Evolutionary conservation across 164 flowering plant genomes (phyloP), one percentile per base, ranked within the genome.

Genomic region (Kalanchoe fedtschenkoi): DNA sequence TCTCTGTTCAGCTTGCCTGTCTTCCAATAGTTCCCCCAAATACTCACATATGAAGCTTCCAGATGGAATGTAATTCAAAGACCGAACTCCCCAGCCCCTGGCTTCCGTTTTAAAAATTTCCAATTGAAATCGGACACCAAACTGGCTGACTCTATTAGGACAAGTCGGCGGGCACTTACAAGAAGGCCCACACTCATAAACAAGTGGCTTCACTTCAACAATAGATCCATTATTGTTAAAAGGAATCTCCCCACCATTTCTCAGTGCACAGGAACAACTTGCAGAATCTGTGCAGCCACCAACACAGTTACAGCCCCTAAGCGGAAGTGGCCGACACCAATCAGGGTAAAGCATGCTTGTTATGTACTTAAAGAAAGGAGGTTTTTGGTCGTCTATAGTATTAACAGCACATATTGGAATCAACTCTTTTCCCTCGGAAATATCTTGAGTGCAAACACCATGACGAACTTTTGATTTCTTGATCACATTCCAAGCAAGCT

Each of bases 41-140:
- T 91, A 91, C 74, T 91, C 95, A 41, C 98, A 91, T 59, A 91
- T 78, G 58, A 91, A 91, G 63, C 88, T 87, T 71, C 98, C 98
- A 5, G 91, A 89, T 21, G 88, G 79, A 17, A 91, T 87, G 5
- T 85, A 87, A 66, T 77, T 75, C 1, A 83, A 58, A 21, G 89
- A 83, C 72, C 96, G 76, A 60, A 91, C 86, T 22, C 96, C 98
- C 98, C 98, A 91, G 6, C 96, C 98, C 67, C 80, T 84, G 1
- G 76, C 63, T 34, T 77, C 74, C 5, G 96, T 91, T 78, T 85
- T 91, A 70, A 91, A 91, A 34, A 91, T 78, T 73, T 91, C 98
- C 34, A 89, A 82, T 63, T 69, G 87, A 69, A 83, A 68, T 71
- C 71, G 81, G 60, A 84, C 75, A 34, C 98, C 95, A 56, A 68